Evolutionary conservation across 345 rosid genomes (phyloP), one percentile per base, ranked within the genome.

Genomic region (Euphorbia peplus): DNA sequence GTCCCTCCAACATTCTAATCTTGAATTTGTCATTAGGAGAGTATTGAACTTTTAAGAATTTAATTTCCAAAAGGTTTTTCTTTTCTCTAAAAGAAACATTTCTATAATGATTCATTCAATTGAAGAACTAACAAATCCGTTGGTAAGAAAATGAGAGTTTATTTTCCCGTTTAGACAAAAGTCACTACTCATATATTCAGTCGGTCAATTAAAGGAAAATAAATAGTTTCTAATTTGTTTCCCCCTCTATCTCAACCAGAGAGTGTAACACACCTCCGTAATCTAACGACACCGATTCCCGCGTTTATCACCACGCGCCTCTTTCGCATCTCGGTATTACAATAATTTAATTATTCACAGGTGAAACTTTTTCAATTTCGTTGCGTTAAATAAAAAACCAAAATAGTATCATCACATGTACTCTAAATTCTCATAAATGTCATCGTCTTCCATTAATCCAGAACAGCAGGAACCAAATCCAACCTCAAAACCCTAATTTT

Each of bases 401-500:
- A 15, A 12, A 12, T 44, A 5, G 50, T 44, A 44, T 12, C 0
- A 44, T 44, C 50, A 44, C 13, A 44, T 44, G 50, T 44, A 1
- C 1, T 15, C 16, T 44, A 7, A n/a, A n/a, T n/a, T n/a, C n/a
- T n/a, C n/a, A 32, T 32, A 32, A 2, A 32, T 44, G n/a, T 13
- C 1, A 39, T 44, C 14, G 50, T 44, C 2, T 44, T 44, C 16
- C 15, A 14, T 25, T 56, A 13, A 2, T 32, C 37, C 37, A 2
- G 37, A 32, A 32, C 4, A 32, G 37, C 4, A 32, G 15, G 1
- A 48, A 54, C 16, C 37, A 15, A 25, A n/a, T 60, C 60, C 28
- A 2, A 19, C 25, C 76, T 50, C 65, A 52, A 41, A 67, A 53
- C 56, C 76, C 58, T 44, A 53, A 61, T n/a, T n/a, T n/a, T n/a